phyloP scores from a whole-genome alignment of 2,329 filamentous ascomycete species.

The Alternaria sp. region DNA sequence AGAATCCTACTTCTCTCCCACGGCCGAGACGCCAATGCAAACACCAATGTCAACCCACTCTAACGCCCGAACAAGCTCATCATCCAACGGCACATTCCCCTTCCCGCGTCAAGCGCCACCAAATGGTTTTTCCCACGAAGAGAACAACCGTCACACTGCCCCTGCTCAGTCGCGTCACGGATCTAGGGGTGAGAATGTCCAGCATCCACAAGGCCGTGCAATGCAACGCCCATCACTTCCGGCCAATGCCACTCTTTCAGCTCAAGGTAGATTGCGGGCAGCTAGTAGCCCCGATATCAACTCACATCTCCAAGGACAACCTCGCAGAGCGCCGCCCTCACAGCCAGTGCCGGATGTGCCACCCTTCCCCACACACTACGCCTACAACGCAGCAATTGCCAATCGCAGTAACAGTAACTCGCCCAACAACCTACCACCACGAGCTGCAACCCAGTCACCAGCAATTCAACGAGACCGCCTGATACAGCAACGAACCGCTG shows the following conservation, averaged over 20 bases:
- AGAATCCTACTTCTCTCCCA: slow-evolving; percentile 94
- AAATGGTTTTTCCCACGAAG: slow-evolving; percentile 73
- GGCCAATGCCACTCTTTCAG: slow-evolving; percentile 64
- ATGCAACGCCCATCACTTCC: slow-evolving; percentile 80
- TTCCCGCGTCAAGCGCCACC: slow-evolving; percentile 79
- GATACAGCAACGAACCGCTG: slow-evolving; percentile 51
- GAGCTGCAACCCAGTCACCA: slow-evolving; percentile 75
- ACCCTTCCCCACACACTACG: slow-evolving; percentile 65
- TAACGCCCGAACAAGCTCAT: slow-evolving; percentile 72
- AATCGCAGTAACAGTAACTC: slow-evolving; percentile 84
- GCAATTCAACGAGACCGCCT: slow-evolving; percentile 69
- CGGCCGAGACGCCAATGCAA: slow-evolving; percentile 80
- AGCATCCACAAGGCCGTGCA: slow-evolving; percentile 70
- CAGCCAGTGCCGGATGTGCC: slow-evolving; percentile 55
- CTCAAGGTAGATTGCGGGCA: slow-evolving; percentile 74
- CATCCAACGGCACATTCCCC: slow-evolving; percentile 76
- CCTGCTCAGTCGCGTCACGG: slow-evolving; percentile 80
- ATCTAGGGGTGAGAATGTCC: slow-evolving; percentile 77
- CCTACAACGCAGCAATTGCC: slow-evolving; percentile 67
- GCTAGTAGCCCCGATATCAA: slow-evolving; percentile 95
- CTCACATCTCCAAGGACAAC: slow-evolving; percentile 65
- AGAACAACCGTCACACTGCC: slow-evolving; percentile 85
- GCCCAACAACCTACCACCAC: slow-evolving; percentile 74
- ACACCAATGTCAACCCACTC: slow-evolving; percentile 70
- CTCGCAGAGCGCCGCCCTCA: slow-evolving; percentile 58